Base-by-base conservation (phyloP, 768 basidiomycete species). In the Kwoniella pini region DNA sequence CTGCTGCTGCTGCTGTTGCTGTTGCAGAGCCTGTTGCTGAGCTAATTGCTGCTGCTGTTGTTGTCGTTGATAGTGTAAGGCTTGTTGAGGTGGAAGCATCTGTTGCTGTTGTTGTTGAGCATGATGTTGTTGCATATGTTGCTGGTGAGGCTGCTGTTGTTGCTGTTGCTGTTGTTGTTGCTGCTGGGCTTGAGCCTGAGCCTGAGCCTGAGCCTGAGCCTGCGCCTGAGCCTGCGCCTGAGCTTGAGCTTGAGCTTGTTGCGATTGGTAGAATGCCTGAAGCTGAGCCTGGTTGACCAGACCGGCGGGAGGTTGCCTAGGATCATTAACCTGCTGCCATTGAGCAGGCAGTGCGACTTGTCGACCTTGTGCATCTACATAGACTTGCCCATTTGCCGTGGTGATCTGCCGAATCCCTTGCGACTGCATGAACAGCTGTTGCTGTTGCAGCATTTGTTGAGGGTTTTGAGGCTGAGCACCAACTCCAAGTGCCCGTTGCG, bases 241-340 rank as follows among this genome's bases (percentile, higher is more conserved):
- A 11, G 33, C 33, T 31, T 56, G 54, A 19, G 50, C 50, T 22
- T 33, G 27, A 13, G 40, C 21, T 6, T 57, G 56, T 46, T 48
- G 46, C 2, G 44, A 24, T 36, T 54, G 59, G 27, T 61, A 61
- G 51, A 38, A 48, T 12, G 59, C 51, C 30, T 61, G 59, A 7
- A 61, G 31, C 30, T 61, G 59, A 46, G 59, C 51, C 36, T 61
- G 59, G 30, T 45, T 61, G 44, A 61, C 51, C 33, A 48, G 26
- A 26, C 52, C 50, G 24, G 44, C 43, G 13, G 59, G 52, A 54
- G 59, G 51, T 38, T 61, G 59, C 31, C 59, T 46, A 12, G 59
- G 53, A 49, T 61, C 59, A 22, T 44, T 52, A 31, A 55, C 40
- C 31, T 40, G 46, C 31, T 61, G 59, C 59, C 59, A 61, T 38